phyloP scores from a whole-genome alignment of 331 rosid species.

The Malus hybrid region DNA sequence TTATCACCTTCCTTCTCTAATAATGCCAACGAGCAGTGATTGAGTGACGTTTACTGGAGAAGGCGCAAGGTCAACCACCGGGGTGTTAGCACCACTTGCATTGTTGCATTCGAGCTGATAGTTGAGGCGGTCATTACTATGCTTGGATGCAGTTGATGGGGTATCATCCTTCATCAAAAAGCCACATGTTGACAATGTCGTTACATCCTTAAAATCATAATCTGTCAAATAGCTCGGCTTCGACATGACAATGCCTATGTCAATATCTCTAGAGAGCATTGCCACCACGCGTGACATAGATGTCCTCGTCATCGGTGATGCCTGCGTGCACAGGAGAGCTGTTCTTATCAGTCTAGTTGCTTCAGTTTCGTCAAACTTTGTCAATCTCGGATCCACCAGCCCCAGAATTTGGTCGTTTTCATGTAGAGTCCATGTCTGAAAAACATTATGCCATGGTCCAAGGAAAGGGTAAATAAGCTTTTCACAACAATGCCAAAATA shows the following conservation, averaged over 20 bases:
- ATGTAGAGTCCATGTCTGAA: slow-evolving; percentile 22
- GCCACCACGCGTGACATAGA: slow-evolving; percentile 25
- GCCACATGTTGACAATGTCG: background rate
- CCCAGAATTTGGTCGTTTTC: slow-evolving; percentile 2
- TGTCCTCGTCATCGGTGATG: slow-evolving; percentile 20
- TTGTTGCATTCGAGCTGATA: background rate
- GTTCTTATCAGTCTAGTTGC: slow-evolving; percentile 9
- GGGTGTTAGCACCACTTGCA: background rate
- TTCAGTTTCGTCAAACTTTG: slow-evolving; percentile 6
- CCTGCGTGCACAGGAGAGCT: slow-evolving; percentile 27
- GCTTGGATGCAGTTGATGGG: background rate
- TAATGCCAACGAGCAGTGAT: background rate
- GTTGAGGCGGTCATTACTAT: background rate
- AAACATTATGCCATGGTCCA: background rate
- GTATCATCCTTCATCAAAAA: slow-evolving; percentile 3
- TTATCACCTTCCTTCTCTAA: no score
- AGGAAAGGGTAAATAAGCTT: background rate
- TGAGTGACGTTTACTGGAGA: background rate
- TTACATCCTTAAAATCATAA: slow-evolving; percentile 11
- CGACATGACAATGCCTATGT: background rate
- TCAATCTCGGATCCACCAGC: slow-evolving; percentile 16
- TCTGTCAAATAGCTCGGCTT: slow-evolving; percentile 28
- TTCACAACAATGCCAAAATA: background rate
- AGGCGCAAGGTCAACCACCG: background rate
- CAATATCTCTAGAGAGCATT: slow-evolving; percentile 19